Evolutionary conservation across 2,329 filamentous ascomycete genomes (phyloP), one percentile per base, ranked within the genome.

Genomic region (Alternaria burnsii): DNA sequence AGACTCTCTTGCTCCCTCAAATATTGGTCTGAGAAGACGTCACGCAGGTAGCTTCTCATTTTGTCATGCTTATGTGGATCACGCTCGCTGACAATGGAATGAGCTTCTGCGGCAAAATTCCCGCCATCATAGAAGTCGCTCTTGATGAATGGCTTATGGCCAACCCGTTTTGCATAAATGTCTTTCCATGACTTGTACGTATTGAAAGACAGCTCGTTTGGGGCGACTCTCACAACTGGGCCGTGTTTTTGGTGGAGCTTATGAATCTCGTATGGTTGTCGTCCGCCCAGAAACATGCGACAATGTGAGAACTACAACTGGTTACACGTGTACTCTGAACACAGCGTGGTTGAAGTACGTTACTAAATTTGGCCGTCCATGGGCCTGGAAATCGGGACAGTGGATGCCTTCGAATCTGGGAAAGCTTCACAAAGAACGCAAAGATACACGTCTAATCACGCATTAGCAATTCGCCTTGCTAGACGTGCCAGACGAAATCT

Each of bases 161-260:
- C 69, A 5, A 51, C 18, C 10, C 28, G 1, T 47, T 61, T 61
- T 18, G 77, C 77, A 61, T 79, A 81, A 26, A 81, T 80, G n/a
- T 76, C 77, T 52, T 74, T 73, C 68, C 72, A 79, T 5, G 72
- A 73, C 0, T 73, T 65, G 9, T 61, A 67, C 5, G 71, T 69
- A 24, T 64, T 75, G 60, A 77, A 78, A 1, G 77, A 78, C 0
- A 80, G 54, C 51, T 81, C 75, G 41, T 79, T 76, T 0, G 79
- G 78, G 2, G 71, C 69, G 10, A 79, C 58, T 5, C 79, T 71
- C 7, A 81, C 73, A 1, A 78, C 72, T 2, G 73, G 67, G 44
- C 79, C 65, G 18, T 62, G 54, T 36, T 24, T 30, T 9, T 53
- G 26, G 42, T 67, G 63, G 4, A 52, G 34, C 9, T 52, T 41